Percentiles rank a stretch among this genome's conserved stretches.
phyloP scores from a whole-genome alignment of 768 basidiomycete species.

The Boletellus sp. region DNA sequence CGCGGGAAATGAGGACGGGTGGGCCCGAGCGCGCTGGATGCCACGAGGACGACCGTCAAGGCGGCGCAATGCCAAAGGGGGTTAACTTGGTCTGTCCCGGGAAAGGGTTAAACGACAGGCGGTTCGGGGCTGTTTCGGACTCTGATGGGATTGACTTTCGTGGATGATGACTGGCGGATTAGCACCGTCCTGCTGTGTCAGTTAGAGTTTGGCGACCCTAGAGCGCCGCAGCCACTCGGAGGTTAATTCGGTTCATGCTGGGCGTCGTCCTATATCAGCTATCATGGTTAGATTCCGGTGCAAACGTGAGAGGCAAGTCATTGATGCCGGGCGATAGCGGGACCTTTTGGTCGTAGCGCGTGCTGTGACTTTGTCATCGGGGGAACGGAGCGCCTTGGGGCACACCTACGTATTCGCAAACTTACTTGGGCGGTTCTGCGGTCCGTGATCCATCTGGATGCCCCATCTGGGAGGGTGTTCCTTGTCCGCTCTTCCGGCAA shows the following conservation, averaged over 20 bases:
- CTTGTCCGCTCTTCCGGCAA: background rate
- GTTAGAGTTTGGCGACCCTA: background rate
- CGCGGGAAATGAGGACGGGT: constrained; percentile 3
- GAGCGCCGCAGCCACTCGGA: background rate
- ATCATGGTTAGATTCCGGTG: too few relatives aligned
- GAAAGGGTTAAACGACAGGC: background rate
- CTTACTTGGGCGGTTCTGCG: background rate
- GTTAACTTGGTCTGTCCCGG: constrained; percentile 3
- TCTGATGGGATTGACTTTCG: constrained; percentile 1
- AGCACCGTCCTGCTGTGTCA: background rate
- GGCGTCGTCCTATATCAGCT: background rate
- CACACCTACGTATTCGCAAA: background rate
- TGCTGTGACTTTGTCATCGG: background rate
- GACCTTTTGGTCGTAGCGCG: background rate
- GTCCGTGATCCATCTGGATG: background rate
- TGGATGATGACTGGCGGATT: constrained; percentile 2
- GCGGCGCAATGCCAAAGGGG: background rate
- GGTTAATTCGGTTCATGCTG: too few relatives aligned
- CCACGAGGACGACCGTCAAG: constrained; percentile 1
- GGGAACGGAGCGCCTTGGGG: background rate
- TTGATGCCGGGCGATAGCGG: background rate
- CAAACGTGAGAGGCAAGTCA: background rate
- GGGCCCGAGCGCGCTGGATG: background rate
- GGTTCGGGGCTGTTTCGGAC: background rate
- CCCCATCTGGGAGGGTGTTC: background rate